Conservation (phyloP, 2,329 filamentous ascomycete genomes). For the Stagonosporopsis rhizophila region DNA sequence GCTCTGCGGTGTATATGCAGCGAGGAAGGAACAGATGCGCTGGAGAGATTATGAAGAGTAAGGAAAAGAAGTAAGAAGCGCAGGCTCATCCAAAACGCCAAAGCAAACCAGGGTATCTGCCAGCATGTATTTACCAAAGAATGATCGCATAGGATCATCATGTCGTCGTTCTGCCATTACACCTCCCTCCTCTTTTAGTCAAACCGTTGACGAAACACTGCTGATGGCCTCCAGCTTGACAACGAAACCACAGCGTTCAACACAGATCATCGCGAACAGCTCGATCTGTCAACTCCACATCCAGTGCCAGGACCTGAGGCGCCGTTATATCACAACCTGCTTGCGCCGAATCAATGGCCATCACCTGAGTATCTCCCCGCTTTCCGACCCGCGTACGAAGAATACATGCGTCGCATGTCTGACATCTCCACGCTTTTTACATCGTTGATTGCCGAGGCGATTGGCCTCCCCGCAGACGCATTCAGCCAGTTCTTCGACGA, state of each 20-base stretch:
- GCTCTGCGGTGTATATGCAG: constrained; percentile 6
- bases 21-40: not conserved
- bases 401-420: constrained; percentile 81
- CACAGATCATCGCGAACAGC: constrained; percentile 83
- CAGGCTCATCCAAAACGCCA: not conserved
- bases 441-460: constrained; percentile 82
- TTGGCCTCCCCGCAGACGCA: constrained; percentile 71
- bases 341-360: constrained; percentile 83
- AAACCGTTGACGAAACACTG: constrained; percentile 23
- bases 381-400: constrained; percentile 73
- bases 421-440: constrained; percentile 76
- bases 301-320: constrained; percentile 66
- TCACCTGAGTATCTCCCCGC: constrained; percentile 65
- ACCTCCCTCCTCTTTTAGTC: constrained; percentile 13
- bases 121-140: constrained; percentile 9
- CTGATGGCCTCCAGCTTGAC: constrained; percentile 50
- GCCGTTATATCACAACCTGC: constrained; percentile 76
- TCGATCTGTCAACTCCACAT: constrained; percentile 84
- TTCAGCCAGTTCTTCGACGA: constrained; percentile 81
- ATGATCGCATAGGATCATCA: not conserved
- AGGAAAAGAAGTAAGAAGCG: not conserved
- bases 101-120: constrained; percentile 14
- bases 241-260: constrained; percentile 73
- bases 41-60: constrained; percentile 5
- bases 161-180: constrained; percentile 3